Conservation (phyloP, 345 rosid species). For the Citrus mangshanensis region DNA sequence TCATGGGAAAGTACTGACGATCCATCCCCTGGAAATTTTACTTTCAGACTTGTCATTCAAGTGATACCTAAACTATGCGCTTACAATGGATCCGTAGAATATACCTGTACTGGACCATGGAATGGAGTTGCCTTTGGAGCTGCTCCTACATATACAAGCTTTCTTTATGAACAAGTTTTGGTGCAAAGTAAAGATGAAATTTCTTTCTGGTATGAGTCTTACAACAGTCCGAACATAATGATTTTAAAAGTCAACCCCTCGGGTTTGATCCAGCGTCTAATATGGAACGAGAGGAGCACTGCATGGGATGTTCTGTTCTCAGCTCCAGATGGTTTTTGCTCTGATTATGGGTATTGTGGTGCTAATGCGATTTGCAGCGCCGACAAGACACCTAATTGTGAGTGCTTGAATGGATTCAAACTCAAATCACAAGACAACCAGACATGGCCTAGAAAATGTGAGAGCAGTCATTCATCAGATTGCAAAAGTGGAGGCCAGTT, state of each 20-base stretch:
- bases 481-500: not conserved
- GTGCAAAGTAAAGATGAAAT: conserved; percentile 4
- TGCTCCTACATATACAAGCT: conserved; percentile 6
- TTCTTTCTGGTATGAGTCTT: conserved; percentile 13
- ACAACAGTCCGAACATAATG: not conserved
- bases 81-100: not conserved
- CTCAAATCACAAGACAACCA: conserved; percentile 20
- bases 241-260: not conserved
- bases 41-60: conserved; percentile 11
- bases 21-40: conserved; percentile 27
- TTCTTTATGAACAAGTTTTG: conserved; percentile 11
- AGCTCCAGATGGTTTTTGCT: conserved; percentile 27
- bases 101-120: conserved; percentile 35
- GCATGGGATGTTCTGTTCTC: conserved; percentile 15
- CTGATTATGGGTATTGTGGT: conserved; percentile 21
- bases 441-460: not conserved
- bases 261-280: not conserved
- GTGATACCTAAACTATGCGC: conserved; percentile 26
- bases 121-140: conserved; percentile 37
- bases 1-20: conserved; percentile 42
- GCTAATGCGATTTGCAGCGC: conserved; percentile 3
- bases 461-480: not conserved
- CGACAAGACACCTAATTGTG: conserved; percentile 22
- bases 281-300: conserved; percentile 7
- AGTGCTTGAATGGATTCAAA: conserved; percentile 27